phyloP scores from a whole-genome alignment of 1,284 basidiomycete genomes.

The Mixia osmundae region DNA sequence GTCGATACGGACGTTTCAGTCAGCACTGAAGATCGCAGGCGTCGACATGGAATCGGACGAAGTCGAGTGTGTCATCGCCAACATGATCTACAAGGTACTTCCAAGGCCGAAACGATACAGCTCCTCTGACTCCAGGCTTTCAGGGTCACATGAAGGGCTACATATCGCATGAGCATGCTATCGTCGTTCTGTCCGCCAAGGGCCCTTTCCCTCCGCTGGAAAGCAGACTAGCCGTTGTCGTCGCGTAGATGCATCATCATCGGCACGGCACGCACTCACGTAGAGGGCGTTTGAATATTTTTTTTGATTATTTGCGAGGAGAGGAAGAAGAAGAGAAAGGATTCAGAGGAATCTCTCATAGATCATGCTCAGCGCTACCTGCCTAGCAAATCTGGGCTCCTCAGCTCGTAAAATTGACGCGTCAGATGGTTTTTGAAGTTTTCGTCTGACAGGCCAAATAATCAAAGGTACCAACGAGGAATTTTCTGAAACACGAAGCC shows the following conservation, averaged over 20 bases:
- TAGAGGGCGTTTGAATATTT: not conserved
- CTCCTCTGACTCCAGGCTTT: not conserved
- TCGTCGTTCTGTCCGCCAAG: constrained; percentile 60
- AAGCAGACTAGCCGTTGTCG: not conserved
- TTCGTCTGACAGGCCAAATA: too few relatives aligned
- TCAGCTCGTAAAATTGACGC: too few relatives aligned
- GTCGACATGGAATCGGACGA: constrained; percentile 36
- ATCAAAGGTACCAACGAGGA: too few relatives aligned
- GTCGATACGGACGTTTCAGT: constrained; percentile 3
- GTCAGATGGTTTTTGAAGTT: too few relatives aligned
- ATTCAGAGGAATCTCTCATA: not conserved
- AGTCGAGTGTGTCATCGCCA: constrained; percentile 79
- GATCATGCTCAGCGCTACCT: not conserved
- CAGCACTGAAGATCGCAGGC: constrained; percentile 4
- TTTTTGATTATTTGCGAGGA: not conserved
- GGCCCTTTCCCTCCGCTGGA: constrained; percentile 49
- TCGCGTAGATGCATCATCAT: not conserved
- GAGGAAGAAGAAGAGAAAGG: not conserved
- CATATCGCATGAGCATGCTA: constrained; percentile 82
- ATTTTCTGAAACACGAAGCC: too few relatives aligned
- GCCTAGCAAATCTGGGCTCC: too few relatives aligned
- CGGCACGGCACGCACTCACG: not conserved
- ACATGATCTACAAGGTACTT: constrained; percentile 59
- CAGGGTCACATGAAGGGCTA: constrained; percentile 74
- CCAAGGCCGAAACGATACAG: not conserved